Evolutionary conservation across 2,329 filamentous ascomycete genomes (phyloP).

Genomic region (Hymenoscyphus repandus): DNA sequence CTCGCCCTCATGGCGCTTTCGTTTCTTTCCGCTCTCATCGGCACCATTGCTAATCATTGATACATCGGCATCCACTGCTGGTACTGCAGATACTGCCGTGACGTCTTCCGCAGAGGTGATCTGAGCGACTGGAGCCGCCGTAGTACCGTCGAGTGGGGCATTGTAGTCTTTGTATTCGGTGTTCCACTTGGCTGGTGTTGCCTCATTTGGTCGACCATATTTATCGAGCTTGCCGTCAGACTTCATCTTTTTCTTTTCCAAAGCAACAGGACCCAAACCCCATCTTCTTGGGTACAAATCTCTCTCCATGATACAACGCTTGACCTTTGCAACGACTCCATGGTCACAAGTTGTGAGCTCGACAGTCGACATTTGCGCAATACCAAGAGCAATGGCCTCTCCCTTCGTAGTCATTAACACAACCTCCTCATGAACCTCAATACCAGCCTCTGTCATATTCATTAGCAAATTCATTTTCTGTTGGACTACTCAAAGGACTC

Average conservation of each 20-base stretch:
- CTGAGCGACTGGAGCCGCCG: slow-evolving; percentile 38
- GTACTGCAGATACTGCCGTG: slow-evolving; percentile 34
- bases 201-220: slow-evolving; percentile 87
- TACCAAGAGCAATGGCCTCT: slow-evolving; percentile 93
- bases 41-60: slow-evolving; percentile 46
- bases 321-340: slow-evolving; percentile 96
- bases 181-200: slow-evolving; percentile 91
- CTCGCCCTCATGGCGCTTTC: slow-evolving; percentile 76
- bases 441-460: slow-evolving; percentile 63
- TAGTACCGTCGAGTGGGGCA: slow-evolving; percentile 41
- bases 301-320: slow-evolving; percentile 99
- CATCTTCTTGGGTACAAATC: slow-evolving; percentile 95
- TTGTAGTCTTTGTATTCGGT: slow-evolving; percentile 88
- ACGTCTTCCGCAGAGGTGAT: slow-evolving; percentile 36
- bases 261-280: slow-evolving; percentile 88
- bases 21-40: slow-evolving; percentile 64
- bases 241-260: slow-evolving; percentile 99
- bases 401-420: slow-evolving; percentile 99
- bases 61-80: slow-evolving; percentile 36
- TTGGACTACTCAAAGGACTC: slow-evolving; percentile 32
- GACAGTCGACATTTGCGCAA: slow-evolving; percentile 96
- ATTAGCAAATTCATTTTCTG: slow-evolving; percentile 21
- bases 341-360: slow-evolving; percentile 97
- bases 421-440: slow-evolving; percentile 93
- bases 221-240: slow-evolving; percentile 97